phyloP scores from a whole-genome alignment of 2,329 filamentous ascomycete genomes.

The Aphanocladium album region DNA sequence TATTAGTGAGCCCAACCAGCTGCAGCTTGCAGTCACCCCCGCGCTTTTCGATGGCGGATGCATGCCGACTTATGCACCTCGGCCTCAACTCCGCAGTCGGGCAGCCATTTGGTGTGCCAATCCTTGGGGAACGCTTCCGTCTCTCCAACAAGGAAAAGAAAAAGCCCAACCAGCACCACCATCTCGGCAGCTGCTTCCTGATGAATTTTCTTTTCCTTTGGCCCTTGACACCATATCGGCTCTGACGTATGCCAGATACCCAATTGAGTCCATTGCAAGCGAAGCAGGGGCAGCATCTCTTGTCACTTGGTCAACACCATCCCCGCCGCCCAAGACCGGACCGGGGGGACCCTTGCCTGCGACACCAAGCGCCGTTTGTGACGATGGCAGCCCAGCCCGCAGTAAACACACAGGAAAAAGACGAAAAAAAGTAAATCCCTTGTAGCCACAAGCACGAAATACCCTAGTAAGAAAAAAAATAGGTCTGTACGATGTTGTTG shows the following conservation, averaged over 20 bases:
- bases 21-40: neutral
- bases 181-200: neutral
- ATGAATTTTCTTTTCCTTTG: neutral
- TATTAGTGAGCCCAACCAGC: conserved; percentile 2
- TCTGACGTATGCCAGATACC: conserved; percentile 1
- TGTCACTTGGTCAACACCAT: conserved; percentile 12
- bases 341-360: conserved; percentile 3
- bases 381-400: neutral
- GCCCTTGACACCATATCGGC: neutral
- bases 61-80: conserved; percentile 8
- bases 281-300: neutral
- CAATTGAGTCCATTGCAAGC: neutral
- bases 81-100: conserved; percentile 12
- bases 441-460: neutral
- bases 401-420: neutral
- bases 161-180: neutral
- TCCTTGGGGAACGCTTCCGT: neutral
- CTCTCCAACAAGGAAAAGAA: too few relatives aligned
- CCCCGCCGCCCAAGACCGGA: conserved; percentile 4
- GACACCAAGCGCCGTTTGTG: neutral
- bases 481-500: neutral
- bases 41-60: neutral
- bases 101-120: neutral
- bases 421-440: neutral
- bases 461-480: conserved; percentile 1